Conservation (phyloP, 2,329 filamentous ascomycete species). For the Ceratocystis ficicola region DNA sequence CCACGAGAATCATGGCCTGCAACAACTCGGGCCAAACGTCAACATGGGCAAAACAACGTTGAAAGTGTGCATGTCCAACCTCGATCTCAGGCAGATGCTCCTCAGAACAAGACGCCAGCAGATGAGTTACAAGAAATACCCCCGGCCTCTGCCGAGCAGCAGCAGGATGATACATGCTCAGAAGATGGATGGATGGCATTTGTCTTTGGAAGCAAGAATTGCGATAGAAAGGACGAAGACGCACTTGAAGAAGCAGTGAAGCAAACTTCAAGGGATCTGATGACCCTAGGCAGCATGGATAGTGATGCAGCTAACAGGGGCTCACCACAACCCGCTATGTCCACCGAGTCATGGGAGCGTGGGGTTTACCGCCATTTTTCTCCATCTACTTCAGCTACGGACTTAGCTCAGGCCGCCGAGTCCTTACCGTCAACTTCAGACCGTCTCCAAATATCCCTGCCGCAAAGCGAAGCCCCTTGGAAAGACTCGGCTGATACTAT, state of each 20-base stretch:
- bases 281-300: background rate
- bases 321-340: background rate
- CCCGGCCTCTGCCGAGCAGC: background rate
- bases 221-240: background rate
- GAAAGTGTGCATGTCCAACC: background rate
- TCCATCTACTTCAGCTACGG: background rate
- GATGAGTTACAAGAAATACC: background rate
- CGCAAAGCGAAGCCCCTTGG: background rate
- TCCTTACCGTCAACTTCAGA: background rate
- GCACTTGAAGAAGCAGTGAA: slow-evolving; percentile 13
- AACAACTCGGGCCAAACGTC: background rate
- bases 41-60: background rate
- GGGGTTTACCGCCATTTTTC: background rate
- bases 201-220: slow-evolving; percentile 12
- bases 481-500: background rate
- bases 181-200: slow-evolving; percentile 20
- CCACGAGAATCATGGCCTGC: background rate
- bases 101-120: background rate
- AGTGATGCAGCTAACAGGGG: slow-evolving; percentile 8
- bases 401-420: background rate
- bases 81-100: background rate
- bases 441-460: background rate
- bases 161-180: background rate
- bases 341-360: background rate
- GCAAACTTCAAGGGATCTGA: background rate